Evolutionary conservation across 2,329 filamentous ascomycete genomes (phyloP).

Genomic region (Monosporascus sp.): DNA sequence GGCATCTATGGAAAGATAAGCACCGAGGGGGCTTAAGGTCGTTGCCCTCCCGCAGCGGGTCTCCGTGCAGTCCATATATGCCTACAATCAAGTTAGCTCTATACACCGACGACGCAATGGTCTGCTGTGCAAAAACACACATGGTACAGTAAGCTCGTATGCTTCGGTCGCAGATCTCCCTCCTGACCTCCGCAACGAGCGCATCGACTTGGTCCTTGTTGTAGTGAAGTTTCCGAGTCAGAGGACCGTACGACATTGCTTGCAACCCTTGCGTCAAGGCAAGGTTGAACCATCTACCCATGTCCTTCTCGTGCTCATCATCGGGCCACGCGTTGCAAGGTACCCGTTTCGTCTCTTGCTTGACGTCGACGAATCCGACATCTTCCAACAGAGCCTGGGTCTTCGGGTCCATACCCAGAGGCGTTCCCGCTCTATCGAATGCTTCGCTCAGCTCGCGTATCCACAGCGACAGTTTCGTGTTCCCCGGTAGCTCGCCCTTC

Average conservation of each 20-base stretch:
- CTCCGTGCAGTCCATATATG: conserved; percentile 24
- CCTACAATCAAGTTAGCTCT: conserved; percentile 16
- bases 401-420: conserved; percentile 54
- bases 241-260: conserved; percentile 66
- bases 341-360: conserved; percentile 62
- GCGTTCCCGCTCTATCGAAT: conserved; percentile 60
- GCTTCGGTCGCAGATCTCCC: conserved; percentile 63
- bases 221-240: conserved; percentile 62
- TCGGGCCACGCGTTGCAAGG: conserved; percentile 71
- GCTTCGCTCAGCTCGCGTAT: conserved; percentile 62
- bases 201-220: conserved; percentile 56
- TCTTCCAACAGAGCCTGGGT: conserved; percentile 58
- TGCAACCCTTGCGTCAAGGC: conserved; percentile 69
- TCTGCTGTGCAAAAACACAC: conserved; percentile 47
- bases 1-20: no score
- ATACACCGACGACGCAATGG: background rate
- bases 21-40: no score
- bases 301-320: conserved; percentile 59
- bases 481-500: conserved; percentile 53
- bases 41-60: conserved; percentile 5
- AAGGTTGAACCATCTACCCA: conserved; percentile 81
- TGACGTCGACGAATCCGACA: conserved; percentile 76
- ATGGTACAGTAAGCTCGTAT: conserved; percentile 71
- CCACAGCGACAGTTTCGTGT: conserved; percentile 63
- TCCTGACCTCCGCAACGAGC: conserved; percentile 58